Conservation (phyloP, 164 flowering plant species). For the Protea cynaroides region DNA sequence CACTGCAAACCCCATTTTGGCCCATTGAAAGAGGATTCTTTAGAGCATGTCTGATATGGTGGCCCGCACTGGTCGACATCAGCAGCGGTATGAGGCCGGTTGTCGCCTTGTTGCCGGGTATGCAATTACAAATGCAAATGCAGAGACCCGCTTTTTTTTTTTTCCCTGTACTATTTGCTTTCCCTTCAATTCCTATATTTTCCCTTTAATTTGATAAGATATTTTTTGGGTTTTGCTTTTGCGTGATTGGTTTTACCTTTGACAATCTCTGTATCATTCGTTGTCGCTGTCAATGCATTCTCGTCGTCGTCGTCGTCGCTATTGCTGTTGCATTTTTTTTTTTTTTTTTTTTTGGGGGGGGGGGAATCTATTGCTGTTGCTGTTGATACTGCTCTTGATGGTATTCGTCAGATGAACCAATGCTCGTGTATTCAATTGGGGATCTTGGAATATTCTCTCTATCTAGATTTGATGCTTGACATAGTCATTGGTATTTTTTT, state of each 20-base stretch:
- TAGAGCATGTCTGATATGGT: slow-evolving; percentile 68
- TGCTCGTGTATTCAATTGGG: neutral
- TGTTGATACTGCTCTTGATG: neutral
- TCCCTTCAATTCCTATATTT: neutral
- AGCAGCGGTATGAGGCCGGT: slow-evolving; percentile 73
- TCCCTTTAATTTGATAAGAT: neutral
- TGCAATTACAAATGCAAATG: neutral
- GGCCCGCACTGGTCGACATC: slow-evolving; percentile 85
- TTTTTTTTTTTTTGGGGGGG: no score
- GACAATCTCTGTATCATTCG: no score
- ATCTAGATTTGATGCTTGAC: no score
- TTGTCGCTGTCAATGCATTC: neutral
- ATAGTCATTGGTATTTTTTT: no score
- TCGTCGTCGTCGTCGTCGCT: neutral
- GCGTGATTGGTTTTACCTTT: no score
- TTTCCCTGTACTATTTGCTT: neutral
- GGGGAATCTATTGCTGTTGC: no score
- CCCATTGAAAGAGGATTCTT: neutral
- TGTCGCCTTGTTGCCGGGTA: slow-evolving; percentile 90
- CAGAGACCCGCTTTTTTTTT: no score
- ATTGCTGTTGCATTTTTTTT: no score
- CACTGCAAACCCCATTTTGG: no score
- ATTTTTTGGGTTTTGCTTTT: neutral
- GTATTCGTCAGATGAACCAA: neutral
- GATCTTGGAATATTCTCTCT: neutral